Conservation (phyloP, 164 flowering plant species). For the Piper longum region DNA sequence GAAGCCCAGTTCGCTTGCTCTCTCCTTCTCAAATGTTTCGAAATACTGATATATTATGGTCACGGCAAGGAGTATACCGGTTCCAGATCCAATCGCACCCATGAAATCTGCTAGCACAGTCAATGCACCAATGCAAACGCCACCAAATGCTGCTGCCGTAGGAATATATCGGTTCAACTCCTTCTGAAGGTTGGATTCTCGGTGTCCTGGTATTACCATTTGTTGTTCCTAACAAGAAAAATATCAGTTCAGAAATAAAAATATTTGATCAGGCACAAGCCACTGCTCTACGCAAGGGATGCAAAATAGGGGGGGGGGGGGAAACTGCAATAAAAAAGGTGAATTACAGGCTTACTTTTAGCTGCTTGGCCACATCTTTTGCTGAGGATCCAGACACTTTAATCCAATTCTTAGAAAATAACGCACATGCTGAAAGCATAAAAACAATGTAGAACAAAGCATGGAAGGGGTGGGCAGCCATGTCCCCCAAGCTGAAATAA, state of each 20-base stretch:
- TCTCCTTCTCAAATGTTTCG: no score
- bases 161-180: slow-evolving; percentile 2
- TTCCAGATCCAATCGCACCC: slow-evolving; percentile 1
- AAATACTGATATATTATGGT: no score
- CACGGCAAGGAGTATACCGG: slow-evolving; percentile 1
- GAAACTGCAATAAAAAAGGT: no score
- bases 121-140: no score
- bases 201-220: no score
- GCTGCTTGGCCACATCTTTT: slow-evolving; percentile 74
- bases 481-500: slow-evolving; percentile 31
- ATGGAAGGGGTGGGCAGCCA: slow-evolving; percentile 30
- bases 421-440: slow-evolving; percentile 43
- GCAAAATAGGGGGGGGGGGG: no score
- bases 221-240: no score
- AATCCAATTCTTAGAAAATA: slow-evolving; percentile 80
- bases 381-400: slow-evolving; percentile 83
- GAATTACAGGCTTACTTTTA: slow-evolving; percentile 30
- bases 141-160: background rate
- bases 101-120: no score
- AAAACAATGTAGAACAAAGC: no score
- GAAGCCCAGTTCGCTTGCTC: slow-evolving; percentile 1
- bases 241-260: background rate
- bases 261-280: no score
- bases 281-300: no score
- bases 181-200: no score